A percentile compares a stretch with the other conserved stretches of the same genome.
Conservation (phyloP, 2,329 filamentous ascomycete species). For the Diplodia scrobiculata region DNA sequence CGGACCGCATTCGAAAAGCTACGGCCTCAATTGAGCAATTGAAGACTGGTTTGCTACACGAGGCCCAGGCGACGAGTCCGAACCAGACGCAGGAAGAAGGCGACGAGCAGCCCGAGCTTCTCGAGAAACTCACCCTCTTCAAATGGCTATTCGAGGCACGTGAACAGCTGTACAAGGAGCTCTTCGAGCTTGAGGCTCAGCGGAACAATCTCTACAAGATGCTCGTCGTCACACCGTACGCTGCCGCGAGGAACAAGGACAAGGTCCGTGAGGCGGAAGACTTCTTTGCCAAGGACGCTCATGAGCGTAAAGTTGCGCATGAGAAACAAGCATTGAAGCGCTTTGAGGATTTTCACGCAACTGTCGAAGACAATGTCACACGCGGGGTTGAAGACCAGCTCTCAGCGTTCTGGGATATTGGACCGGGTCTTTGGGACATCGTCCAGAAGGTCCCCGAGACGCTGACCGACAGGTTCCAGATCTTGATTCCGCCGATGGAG, state of each 20-base stretch:
- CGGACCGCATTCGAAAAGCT: slow-evolving; percentile 70
- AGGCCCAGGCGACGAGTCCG: slow-evolving; percentile 67
- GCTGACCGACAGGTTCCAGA: slow-evolving; percentile 60
- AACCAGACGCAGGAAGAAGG: slow-evolving; percentile 92
- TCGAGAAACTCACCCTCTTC: slow-evolving; percentile 90
- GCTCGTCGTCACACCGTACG: slow-evolving; percentile 80
- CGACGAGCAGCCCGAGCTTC: slow-evolving; percentile 87
- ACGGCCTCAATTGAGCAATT: slow-evolving; percentile 77
- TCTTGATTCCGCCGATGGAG: slow-evolving; percentile 77
- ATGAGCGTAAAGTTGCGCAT: slow-evolving; percentile 69
- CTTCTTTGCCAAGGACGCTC: slow-evolving; percentile 80
- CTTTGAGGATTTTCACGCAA: slow-evolving; percentile 72
- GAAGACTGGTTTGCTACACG: slow-evolving; percentile 69
- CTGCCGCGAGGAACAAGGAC: slow-evolving; percentile 69
- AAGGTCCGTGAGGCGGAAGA: slow-evolving; percentile 76
- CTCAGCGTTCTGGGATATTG: slow-evolving; percentile 97
- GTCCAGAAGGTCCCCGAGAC: slow-evolving; percentile 74
- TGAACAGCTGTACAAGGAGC: slow-evolving; percentile 81
- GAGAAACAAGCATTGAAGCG: slow-evolving; percentile 72
- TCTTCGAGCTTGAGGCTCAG: slow-evolving; percentile 81
- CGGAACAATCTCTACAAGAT: slow-evolving; percentile 84
- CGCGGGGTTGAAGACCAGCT: slow-evolving; percentile 89
- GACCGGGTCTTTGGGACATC: slow-evolving; percentile 74
- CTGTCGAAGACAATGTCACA: slow-evolving; percentile 81
- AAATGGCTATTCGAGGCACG: slow-evolving; percentile 97